Base-by-base conservation (phyloP, 2,329 filamentous ascomycete genomes). In the Hymenoscyphus scutula region DNA sequence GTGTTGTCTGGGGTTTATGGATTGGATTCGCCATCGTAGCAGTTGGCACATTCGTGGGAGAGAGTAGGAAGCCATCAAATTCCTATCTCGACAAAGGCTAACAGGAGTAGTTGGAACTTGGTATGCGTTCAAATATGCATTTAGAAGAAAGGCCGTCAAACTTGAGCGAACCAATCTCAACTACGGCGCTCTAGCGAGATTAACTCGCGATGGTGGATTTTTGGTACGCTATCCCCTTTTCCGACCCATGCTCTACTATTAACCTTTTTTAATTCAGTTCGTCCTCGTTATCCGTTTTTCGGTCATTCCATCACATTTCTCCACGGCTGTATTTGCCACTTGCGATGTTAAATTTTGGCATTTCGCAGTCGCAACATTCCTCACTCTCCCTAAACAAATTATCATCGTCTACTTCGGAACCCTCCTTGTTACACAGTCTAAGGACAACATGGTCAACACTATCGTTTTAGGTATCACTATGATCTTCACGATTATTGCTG, bases 241-340 rank as follows among this genome's bases (percentile, higher is more conserved):
- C 7, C 19, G 10, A 19, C n/a, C 11, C 23, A 23, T 25, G 2
- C 11, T 1, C 19, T 25, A 51, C 19, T 13, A 10, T 10, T 51
- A 25, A 51, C 45, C 54, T 19, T 15, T 38, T 17, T 11, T 8
- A 37, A 76, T 8, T 8, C 38, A 76, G 75, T 74, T 78, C 55
- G 74, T 78, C 25, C 73, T 78, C 57, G 68, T 78, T 17, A 76
- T 78, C 58, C 76, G 77, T 30, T 75, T 78, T 58, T 77, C 76
- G 53, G 70, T 77, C 38, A 74, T 78, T 30, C 77, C 77, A 15
- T 75, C 76, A 11, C 77, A 79, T 65, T 76, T 79, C 67, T 76
- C 75, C 4, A 78, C 77, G 1, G 77, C 77, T n/a, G 76, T 79
- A 30, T 78, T 79, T 63, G 75, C 77, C 10, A 77, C 76, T 30